phyloP scores from a whole-genome alignment of 2,329 filamentous ascomycete species.

The Botrytis aclada region DNA sequence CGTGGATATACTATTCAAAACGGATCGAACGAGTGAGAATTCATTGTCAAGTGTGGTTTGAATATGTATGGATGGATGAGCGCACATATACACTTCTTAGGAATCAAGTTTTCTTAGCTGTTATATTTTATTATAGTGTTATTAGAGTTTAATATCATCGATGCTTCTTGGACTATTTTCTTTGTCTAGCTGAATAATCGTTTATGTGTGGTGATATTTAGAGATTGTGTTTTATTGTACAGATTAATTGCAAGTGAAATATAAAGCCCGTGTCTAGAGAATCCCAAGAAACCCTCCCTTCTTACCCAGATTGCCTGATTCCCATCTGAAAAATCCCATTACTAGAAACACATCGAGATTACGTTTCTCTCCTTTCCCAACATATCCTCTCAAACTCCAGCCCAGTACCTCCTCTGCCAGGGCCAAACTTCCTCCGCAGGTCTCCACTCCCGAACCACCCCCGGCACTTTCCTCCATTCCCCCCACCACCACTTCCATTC shows the following conservation, averaged over 20 bases:
- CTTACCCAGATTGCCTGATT: background rate
- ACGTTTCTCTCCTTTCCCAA: too few relatives aligned
- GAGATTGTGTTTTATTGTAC: background rate
- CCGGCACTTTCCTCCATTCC: constrained; percentile 7
- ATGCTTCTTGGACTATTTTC: background rate
- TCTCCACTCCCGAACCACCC: background rate
- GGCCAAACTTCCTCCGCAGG: background rate
- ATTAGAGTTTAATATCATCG: background rate
- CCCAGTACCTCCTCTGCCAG: background rate
- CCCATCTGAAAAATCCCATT: accelerated
- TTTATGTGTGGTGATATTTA: background rate
- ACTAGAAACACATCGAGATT: background rate
- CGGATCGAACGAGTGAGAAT: background rate
- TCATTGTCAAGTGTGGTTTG: background rate
- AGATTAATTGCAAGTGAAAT: background rate
- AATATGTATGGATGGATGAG: background rate
- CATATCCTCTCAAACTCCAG: background rate
- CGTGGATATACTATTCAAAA: accelerated
- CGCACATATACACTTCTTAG: background rate
- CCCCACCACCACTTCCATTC: constrained; percentile 8
- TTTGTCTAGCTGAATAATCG: background rate
- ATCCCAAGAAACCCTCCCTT: too few relatives aligned
- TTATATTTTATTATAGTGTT: background rate
- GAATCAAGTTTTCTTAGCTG: background rate
- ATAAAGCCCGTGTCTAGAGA: background rate